A percentile compares a stretch with the other conserved stretches of the same genome.
phyloP scores from a whole-genome alignment of 2,329 filamentous ascomycete genomes.

The Fusarium tricinctum region DNA sequence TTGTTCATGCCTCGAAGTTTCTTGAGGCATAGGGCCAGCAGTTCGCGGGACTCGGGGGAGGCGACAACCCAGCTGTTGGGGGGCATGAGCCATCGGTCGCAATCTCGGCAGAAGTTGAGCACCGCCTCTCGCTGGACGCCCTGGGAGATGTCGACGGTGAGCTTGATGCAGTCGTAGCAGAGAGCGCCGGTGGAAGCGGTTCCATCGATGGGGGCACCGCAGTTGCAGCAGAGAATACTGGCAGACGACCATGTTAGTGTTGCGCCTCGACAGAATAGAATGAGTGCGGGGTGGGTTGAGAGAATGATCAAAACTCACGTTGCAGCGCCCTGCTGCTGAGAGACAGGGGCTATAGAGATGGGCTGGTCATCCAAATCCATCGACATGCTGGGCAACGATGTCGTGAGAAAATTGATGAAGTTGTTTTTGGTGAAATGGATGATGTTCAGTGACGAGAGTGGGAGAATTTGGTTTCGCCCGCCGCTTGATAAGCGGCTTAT shows the following conservation, averaged over 20 bases:
- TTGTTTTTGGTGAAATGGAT: constrained; percentile 36
- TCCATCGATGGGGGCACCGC: constrained; percentile 94
- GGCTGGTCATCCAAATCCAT: constrained; percentile 62
- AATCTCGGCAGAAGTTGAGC: constrained; percentile 92
- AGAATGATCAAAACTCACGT: constrained; percentile 54
- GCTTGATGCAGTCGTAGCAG: constrained; percentile 95
- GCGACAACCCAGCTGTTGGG: constrained; percentile 90
- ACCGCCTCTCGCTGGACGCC: constrained; percentile 92
- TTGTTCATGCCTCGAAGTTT: constrained; percentile 89
- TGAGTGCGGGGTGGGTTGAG: constrained; percentile 34
- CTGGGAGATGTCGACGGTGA: constrained; percentile 91
- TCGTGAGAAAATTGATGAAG: constrained; percentile 29
- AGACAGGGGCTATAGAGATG: constrained; percentile 54
- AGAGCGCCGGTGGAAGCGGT: constrained; percentile 87
- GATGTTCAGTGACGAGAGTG: constrained; percentile 46
- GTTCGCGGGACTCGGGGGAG: constrained; percentile 87
- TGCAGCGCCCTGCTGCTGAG: constrained; percentile 54
- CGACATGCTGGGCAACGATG: constrained; percentile 52
- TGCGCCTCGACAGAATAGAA: constrained; percentile 18
- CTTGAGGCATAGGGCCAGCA: constrained; percentile 90
- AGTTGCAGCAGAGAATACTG: constrained; percentile 94
- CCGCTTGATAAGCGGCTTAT: constrained; percentile 58
- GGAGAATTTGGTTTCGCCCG: constrained; percentile 57
- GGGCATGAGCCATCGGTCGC: constrained; percentile 92
- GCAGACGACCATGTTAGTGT: constrained; percentile 17